Conservation (phyloP, 441 rosid genomes). For the Adansonia rubrostipa region DNA sequence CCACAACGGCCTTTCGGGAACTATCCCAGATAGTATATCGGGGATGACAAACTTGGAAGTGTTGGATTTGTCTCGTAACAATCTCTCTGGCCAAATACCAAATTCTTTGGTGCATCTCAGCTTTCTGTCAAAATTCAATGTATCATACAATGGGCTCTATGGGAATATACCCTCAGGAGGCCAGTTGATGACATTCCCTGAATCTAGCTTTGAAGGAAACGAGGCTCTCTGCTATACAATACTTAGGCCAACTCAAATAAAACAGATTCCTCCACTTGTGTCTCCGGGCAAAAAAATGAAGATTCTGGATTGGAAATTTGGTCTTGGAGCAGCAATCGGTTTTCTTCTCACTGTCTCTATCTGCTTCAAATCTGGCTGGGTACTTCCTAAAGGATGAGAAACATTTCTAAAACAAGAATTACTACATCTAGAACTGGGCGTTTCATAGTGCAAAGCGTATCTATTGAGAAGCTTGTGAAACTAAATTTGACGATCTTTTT, state of each 20-base stretch:
- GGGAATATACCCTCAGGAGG: slow-evolving; percentile 19
- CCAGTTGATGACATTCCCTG: slow-evolving; percentile 12
- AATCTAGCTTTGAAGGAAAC: slow-evolving; percentile 25
- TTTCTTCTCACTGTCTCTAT: background rate
- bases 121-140: slow-evolving; percentile 18
- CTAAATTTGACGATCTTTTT: background rate
- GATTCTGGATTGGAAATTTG: background rate
- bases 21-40: slow-evolving; percentile 5
- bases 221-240: background rate
- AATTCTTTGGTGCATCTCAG: slow-evolving; percentile 6
- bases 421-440: background rate
- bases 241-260: background rate
- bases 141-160: slow-evolving; percentile 13
- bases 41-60: slow-evolving; percentile 20
- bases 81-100: slow-evolving; percentile 11
- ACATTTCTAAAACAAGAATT: background rate
- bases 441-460: background rate
- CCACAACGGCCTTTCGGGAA: slow-evolving; percentile 7
- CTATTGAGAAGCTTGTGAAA: background rate
- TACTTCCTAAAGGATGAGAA: background rate
- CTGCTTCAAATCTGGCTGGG: slow-evolving; percentile 18
- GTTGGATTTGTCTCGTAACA: slow-evolving; percentile 19
- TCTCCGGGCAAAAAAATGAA: background rate
- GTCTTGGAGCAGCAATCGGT: background rate
- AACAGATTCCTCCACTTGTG: background rate